Base-by-base conservation (phyloP, 345 rosid species). In the Aquilaria malaccensis region DNA sequence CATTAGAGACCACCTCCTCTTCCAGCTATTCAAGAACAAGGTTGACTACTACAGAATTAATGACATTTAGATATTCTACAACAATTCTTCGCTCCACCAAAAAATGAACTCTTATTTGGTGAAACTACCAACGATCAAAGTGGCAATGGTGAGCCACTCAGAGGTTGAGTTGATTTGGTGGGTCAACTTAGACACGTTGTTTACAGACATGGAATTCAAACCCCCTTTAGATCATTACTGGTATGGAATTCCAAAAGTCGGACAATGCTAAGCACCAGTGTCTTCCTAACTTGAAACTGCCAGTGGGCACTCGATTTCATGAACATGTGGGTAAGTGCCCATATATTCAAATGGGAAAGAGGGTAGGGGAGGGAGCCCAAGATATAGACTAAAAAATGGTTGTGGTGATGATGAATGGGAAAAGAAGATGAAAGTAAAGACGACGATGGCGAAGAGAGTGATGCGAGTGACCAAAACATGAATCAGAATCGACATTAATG, bases 131-230 rank as follows among this genome's bases (percentile, higher is more conserved):
- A 77, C 69, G 50, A 76, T 87, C 29, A 73, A 72, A 47, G 88
- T 95, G 45, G 83, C 90, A 59, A 90, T 90, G 97, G 48, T 90
- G 60, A 90, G 92, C 45, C 97, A 90, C 71, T 95, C 97, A 47
- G 97, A 89, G 65, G 88, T 88, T 12, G 95, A 89, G 71, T 89
- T 92, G 97, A 85, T 89, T 84, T 89, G 97, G 97, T 89, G 97
- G 97, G 89, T 87, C n/a, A 95, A 90, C 71, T 85, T 95, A 55
- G 97, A 90, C 61, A 95, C 97, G n/a, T 33, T 80, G 50, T 70
- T 89, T 80, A 81, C 95, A 61, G 97, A 89, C 76, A 87, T 90
- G 95, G 97, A 90, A 69, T 90, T 73, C 56, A 68, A 75, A 48
- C 85, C 83, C 32, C 97, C 97, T 7, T 70, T 80, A 10, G 71